These are phyloP conservation scores for Colletotrichum sojae DNA, from an alignment of 2,329 filamentous ascomycete species.

Conservation along the genomic window DNA sequence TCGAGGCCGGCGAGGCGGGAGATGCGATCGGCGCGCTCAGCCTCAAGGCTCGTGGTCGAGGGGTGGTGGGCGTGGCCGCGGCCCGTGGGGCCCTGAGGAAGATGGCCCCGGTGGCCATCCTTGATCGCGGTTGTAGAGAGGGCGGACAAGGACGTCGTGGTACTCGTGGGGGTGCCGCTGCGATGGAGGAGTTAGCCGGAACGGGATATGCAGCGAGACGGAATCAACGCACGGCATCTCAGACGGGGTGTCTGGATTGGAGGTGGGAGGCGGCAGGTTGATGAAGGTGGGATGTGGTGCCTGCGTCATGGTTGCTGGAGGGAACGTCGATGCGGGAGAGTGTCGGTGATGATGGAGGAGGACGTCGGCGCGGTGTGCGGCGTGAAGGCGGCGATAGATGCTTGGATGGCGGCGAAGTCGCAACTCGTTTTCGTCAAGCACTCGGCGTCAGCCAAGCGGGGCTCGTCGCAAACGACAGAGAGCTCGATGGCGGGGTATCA, in stretches of 20 bases:
- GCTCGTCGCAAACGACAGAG: slow-evolving; percentile 17
- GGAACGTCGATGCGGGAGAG: background rate
- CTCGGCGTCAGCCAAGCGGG: slow-evolving; percentile 3
- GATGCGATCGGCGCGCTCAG: slow-evolving; percentile 94
- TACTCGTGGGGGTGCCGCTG: slow-evolving; percentile 93
- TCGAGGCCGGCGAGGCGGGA: slow-evolving; percentile 94
- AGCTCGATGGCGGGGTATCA: background rate
- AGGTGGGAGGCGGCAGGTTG: slow-evolving; percentile 86
- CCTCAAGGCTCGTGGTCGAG: slow-evolving; percentile 83
- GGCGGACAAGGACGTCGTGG: slow-evolving; percentile 90
- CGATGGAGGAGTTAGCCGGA: slow-evolving; percentile 40
- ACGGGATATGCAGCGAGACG: slow-evolving; percentile 15
- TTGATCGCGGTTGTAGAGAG: slow-evolving; percentile 96
- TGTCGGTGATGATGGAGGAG: slow-evolving; percentile 1
- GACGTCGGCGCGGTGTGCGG: background rate
- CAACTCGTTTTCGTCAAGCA: background rate
- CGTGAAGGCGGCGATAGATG: slow-evolving; percentile 21
- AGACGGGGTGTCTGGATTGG: slow-evolving; percentile 87
- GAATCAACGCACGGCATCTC: slow-evolving; percentile 83
- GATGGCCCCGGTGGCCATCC: slow-evolving; percentile 90
- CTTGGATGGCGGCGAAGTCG: background rate
- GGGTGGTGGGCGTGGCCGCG: slow-evolving; percentile 72
- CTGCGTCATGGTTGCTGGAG: slow-evolving; percentile 53
- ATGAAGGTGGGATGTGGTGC: slow-evolving; percentile 76
- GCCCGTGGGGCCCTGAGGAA: slow-evolving; percentile 69